phyloP scores from a whole-genome alignment of 257 asterid species.

The Leptodermis oblonga region DNA sequence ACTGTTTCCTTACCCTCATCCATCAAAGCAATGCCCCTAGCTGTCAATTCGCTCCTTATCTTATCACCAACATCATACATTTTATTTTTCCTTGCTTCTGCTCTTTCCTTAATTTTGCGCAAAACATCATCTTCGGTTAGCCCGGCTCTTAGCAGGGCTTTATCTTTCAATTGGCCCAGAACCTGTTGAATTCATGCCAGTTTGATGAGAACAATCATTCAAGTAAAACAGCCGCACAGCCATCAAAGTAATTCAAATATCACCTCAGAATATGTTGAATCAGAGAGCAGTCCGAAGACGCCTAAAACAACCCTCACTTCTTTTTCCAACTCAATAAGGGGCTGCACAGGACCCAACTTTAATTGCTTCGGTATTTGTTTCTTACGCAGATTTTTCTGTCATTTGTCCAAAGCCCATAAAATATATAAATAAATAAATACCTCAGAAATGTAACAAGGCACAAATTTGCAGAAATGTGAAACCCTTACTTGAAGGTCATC shows the following conservation, averaged over 20 bases:
- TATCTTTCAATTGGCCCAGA: conserved; percentile 66
- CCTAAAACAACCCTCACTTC: conserved; percentile 34
- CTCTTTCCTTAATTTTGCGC: conserved; percentile 54
- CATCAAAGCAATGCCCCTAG: conserved; percentile 73
- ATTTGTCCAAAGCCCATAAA: not conserved
- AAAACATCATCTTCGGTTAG: conserved; percentile 57
- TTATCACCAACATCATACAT: conserved; percentile 56
- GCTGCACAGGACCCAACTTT: conserved; percentile 20
- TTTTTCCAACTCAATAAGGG: conserved; percentile 31
- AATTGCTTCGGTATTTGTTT: conserved; percentile 19
- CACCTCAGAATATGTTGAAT: conserved; percentile 38
- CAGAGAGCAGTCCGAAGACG: conserved; percentile 38
- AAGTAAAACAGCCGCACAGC: not conserved
- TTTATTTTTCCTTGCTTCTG: conserved; percentile 52
- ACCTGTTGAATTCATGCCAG: conserved; percentile 41
- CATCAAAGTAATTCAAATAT: not conserved
- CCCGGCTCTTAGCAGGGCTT: conserved; percentile 67
- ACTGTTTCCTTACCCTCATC: conserved; percentile 72
- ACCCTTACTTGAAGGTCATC: conserved; percentile 54
- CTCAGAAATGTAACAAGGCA: not conserved
- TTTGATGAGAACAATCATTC: conserved; percentile 1
- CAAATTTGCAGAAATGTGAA: not conserved
- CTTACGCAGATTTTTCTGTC: conserved; percentile 33
- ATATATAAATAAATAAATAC: not conserved
- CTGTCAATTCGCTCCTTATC: conserved; percentile 57